Base-by-base conservation (phyloP, 1,284 basidiomycete genomes). In the Rhodotorula mucilaginosa region DNA sequence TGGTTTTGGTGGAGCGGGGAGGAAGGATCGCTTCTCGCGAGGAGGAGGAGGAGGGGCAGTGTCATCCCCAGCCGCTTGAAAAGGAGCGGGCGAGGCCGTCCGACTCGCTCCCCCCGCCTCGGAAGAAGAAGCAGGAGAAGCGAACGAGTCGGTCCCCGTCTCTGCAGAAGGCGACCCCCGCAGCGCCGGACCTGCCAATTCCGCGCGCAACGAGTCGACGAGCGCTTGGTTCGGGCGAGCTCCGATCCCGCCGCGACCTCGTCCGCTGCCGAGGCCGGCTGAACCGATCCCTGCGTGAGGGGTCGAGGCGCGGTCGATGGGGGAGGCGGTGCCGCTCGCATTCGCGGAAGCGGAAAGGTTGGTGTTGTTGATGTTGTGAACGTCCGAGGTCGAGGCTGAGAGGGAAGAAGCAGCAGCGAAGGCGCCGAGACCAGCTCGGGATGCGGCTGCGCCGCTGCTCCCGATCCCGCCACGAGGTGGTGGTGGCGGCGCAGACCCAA, bases 21-120 rank as follows among this genome's bases (percentile, higher is more conserved):
- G 74, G 68, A 71, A 76, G 6, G 74, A 72, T 10, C 73, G 74
- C 2, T 71, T 66, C 63, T 74, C 68, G 16, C 54, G 63, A 19
- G 44, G 39, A 12, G 58, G 21, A 15, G 44, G 13, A 23, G 58
- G 21, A 15, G 44, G 13, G 18, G 52, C 46, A 39, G 39, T 21
- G 49, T 23, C 52, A 7, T 8, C 13, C 5, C 23, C 34, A 19
- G 26, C 52, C 5, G 26, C 23, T 46, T 31, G 54, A 26, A 26
- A 26, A 21, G 61, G 58, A 12, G 69, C 61, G 26, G 68, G 59
- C 12, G 68, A 52, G 44, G 60, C 39, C 4, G 39, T 61, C 13
- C 59, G 39, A 26, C 26, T 34, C 39, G 58, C 46, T 5, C 19
- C 39, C 39, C 19, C 39, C 39, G 12, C 39, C 39, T 34, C 34